Base-by-base conservation (phyloP, 148 eudicot species). In the Spergularia bocconei region DNA sequence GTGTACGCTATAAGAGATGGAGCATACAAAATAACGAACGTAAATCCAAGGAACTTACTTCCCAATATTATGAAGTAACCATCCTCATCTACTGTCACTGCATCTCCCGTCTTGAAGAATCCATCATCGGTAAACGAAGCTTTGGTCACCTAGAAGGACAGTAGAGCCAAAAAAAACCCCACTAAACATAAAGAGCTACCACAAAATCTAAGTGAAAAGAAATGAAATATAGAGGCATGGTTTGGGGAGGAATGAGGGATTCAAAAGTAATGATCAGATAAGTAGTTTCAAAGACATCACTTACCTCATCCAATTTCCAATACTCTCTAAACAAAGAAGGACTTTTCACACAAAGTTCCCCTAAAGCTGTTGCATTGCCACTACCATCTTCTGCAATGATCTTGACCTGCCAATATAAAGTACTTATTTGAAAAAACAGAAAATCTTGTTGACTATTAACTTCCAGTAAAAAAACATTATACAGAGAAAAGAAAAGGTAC, bases 241-340 rank as follows among this genome's bases (percentile, higher is more conserved):
- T 79, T 25, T 67, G 48, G 48, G 48, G 38, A 15, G 19, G n/a
- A 72, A 61, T 33, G 29, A 25, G 10, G 11, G 80, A 25, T 63
- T 83, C 73, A 23, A 20, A 52, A 63, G 5, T 2, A 20, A 33
- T 50, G 54, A 61, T n/a, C 38, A 52, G 33, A 12, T 23, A 36
- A 19, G n/a, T 17, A 14, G 3, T 21, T 6, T 62, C 14, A n/a
- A 16, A 67, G 47, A 17, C 44, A 56, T 12, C 36, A 76, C 83
- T 76, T 65, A 87, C 99, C 98, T 95, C 83, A 53, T 94, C 92
- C 63, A 86, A 88, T 79, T 92, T 95, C 99, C 99, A 95, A 77
- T 95, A 95, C 82, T 89, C 99, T 80, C 88, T 89, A 71, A 95
- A 95, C 80, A 88, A 76, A 64, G 99, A 95, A 75, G 99, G 99